phyloP scores from a whole-genome alignment of 1,139 yeast genomes.

The Martiniozyma asiatica region DNA sequence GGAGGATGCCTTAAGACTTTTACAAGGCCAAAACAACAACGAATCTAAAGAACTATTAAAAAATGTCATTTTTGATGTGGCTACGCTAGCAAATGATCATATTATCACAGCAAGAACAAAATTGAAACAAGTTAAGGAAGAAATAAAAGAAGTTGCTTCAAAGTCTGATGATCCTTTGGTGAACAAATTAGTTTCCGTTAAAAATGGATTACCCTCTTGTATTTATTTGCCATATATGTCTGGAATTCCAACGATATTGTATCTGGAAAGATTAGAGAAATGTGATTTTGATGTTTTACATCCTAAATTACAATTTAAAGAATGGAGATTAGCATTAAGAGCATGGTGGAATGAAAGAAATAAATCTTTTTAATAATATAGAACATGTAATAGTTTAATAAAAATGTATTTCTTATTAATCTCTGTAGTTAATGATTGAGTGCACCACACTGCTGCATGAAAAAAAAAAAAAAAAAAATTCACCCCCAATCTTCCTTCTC shows the following conservation, averaged over 20 bases:
- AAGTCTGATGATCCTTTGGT: slow-evolving; percentile 22
- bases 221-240: slow-evolving; percentile 57
- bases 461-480: not conserved
- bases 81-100: slow-evolving; percentile 73
- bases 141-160: slow-evolving; percentile 24
- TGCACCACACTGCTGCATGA: too few species aligned
- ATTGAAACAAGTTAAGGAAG: slow-evolving; percentile 27
- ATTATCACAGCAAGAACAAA: slow-evolving; percentile 53
- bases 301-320: slow-evolving; percentile 38
- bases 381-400: too few species aligned
- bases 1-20: slow-evolving; percentile 43
- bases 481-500: too few species aligned
- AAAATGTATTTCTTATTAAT: too few species aligned
- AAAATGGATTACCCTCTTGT: slow-evolving; percentile 38
- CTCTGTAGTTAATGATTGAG: too few species aligned
- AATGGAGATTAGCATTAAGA: slow-evolving; percentile 67
- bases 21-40: slow-evolving; percentile 28
- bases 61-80: slow-evolving; percentile 57
- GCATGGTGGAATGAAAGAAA: slow-evolving; percentile 31
- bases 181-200: slow-evolving; percentile 21
- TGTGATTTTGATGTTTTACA: slow-evolving; percentile 51
- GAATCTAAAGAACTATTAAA: slow-evolving; percentile 28
- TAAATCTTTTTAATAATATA: too few species aligned
- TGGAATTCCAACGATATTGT: slow-evolving; percentile 54
- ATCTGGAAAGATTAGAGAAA: slow-evolving; percentile 47